A percentile compares a stretch with the other conserved stretches of the same genome.
Evolutionary conservation across 176 grass and related monocot genomes (phyloP).

Genomic region (Calamus simplicifolius): DNA sequence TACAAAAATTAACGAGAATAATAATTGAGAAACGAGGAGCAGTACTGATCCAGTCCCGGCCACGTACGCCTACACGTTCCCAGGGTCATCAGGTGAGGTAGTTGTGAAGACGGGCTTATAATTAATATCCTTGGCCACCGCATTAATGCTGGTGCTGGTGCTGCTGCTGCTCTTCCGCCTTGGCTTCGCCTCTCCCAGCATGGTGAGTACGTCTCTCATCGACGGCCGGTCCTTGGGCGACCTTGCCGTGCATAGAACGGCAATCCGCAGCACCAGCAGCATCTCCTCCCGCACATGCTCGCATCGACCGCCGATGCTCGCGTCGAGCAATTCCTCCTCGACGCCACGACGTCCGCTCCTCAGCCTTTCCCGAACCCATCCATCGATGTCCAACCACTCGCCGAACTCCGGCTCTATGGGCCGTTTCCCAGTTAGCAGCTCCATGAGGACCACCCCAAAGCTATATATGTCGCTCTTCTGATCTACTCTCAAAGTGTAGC

Average conservation of each 20-base stretch:
- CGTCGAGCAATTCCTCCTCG: constrained; percentile 85
- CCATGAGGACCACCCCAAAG: constrained; percentile 86
- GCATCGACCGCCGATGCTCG: constrained; percentile 38
- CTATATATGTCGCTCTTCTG: constrained; percentile 98
- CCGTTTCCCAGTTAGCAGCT: constrained; percentile 68
- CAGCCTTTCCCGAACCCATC: constrained; percentile 68
- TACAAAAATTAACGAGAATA: no score
- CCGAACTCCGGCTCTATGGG: constrained; percentile 77
- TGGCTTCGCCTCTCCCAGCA: constrained; percentile 89
- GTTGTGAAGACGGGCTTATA: constrained; percentile 90
- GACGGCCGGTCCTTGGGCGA: constrained; percentile 80
- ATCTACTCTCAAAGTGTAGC: constrained; percentile 88
- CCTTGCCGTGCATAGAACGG: constrained; percentile 82
- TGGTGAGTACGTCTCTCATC: constrained; percentile 87
- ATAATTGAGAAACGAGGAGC: no score
- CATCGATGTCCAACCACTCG: constrained; percentile 67
- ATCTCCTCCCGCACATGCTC: constrained; percentile 92
- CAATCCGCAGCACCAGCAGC: constrained; percentile 77
- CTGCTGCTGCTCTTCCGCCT: constrained; percentile 86
- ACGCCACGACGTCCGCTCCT: constrained; percentile 46
- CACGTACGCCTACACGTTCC: constrained; percentile 36
- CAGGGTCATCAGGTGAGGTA: constrained; percentile 65
- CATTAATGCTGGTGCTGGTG: constrained; percentile 33
- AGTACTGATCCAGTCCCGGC: no score
- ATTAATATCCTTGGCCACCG: constrained; percentile 71